Evolutionary conservation across 2,329 filamentous ascomycete genomes (phyloP).

Genomic region (Colletotrichum graminicola): DNA sequence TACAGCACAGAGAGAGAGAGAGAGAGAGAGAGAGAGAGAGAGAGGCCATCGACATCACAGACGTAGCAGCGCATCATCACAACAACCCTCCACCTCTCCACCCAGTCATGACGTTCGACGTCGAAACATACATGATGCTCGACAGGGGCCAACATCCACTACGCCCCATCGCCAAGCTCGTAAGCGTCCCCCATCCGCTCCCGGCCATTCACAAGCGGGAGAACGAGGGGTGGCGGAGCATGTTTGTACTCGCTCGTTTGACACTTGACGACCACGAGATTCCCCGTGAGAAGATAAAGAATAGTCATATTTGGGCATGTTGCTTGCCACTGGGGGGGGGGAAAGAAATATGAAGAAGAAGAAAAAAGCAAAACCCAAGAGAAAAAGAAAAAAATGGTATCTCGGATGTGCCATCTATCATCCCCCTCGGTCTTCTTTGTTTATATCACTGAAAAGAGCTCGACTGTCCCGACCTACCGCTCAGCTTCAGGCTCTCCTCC

Average conservation of each 20-base stretch:
- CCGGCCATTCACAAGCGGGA: neutral
- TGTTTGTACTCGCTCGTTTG: neutral
- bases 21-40: too few species aligned
- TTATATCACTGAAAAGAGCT: constrained; percentile 25
- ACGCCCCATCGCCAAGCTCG: too few species aligned
- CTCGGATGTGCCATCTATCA: constrained; percentile 36
- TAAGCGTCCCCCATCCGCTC: too few species aligned
- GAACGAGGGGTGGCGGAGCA: neutral
- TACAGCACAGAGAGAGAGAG: too few species aligned
- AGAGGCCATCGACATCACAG: too few species aligned
- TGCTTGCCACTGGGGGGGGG: too few species aligned
- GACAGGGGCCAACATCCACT: too few species aligned
- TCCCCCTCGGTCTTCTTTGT: neutral
- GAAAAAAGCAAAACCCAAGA: neutral
- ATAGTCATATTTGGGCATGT: neutral
- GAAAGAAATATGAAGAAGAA: too few species aligned
- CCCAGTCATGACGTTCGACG: too few species aligned
- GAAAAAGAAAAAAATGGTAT: constrained; percentile 33
- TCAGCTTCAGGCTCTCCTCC: constrained; percentile 65
- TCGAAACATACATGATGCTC: too few species aligned
- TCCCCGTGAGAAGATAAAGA: neutral
- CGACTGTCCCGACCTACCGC: constrained; percentile 44
- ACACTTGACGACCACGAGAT: neutral
- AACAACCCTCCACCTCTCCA: too few species aligned
- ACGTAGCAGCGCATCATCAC: too few species aligned